These are phyloP conservation scores for Mycena sp. DNA, from an alignment of 1,284 basidiomycete species.

Conservation along the genomic window DNA sequence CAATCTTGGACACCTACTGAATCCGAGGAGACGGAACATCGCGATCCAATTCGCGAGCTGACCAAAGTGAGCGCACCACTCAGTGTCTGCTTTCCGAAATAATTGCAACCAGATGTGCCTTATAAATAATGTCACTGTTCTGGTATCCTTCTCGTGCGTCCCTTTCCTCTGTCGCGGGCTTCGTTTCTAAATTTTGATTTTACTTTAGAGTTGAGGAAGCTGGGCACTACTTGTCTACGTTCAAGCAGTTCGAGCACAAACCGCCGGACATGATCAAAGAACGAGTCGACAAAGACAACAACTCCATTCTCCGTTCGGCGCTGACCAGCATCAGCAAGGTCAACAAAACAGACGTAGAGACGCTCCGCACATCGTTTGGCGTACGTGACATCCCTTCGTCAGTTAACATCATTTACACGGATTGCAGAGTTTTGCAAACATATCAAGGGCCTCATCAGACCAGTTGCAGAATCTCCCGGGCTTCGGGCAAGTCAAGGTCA, in stretches of 20 bases:
- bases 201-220: constrained; percentile 84
- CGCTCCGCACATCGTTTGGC: constrained; percentile 91
- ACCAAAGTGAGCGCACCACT: constrained; percentile 69
- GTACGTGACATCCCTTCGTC: constrained; percentile 58
- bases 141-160: constrained; percentile 92
- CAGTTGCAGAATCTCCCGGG: constrained; percentile 89
- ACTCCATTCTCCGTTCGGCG: constrained; percentile 83
- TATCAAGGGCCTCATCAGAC: constrained; percentile 77
- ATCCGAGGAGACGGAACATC: constrained; percentile 80
- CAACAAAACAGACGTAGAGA: constrained; percentile 98
- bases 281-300: constrained; percentile 89
- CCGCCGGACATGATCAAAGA: constrained; percentile 96
- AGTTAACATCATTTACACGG: not conserved
- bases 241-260: constrained; percentile 95
- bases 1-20: not conserved
- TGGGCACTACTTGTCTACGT: constrained; percentile 89
- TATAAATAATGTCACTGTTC: constrained; percentile 92
- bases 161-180: not conserved
- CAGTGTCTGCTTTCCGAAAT: constrained; percentile 4
- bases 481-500: constrained; percentile 95
- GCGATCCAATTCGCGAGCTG: constrained; percentile 90
- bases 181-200: not conserved
- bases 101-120: constrained; percentile 69
- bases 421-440: constrained; percentile 83
- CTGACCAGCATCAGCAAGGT: constrained; percentile 93